Evolutionary conservation across 768 basidiomycete species (phyloP), one percentile per base, ranked within the genome.

Genomic region (Boletus barrowsii): DNA sequence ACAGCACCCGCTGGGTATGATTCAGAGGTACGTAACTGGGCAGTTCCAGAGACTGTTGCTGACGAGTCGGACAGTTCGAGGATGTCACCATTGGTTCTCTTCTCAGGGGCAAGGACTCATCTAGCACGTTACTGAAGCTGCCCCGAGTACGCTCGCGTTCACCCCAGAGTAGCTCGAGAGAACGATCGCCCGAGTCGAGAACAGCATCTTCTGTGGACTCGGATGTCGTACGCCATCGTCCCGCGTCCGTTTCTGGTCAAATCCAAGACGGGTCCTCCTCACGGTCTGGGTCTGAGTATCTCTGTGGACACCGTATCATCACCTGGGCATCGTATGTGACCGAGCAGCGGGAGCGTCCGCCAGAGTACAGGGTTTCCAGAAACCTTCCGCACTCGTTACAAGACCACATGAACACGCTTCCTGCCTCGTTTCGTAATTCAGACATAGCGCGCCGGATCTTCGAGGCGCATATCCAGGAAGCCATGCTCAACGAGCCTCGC

Each of bases 371-470:
- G 43, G 61, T 72, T 15, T 66, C 81, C 3, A 74, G 68, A 53
- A 76, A 88, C 55, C 73, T 90, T n/a, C 83, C 84, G 1, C 82
- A 84, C 58, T 57, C 73, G 4, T 63, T 90, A 6, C 84, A 88
- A 53, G 88, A 90, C 64, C 72, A 79, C 49, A 79, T 90, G 69
- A 87, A 88, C 66, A 62, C 71, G 2, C 73, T 83, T 58, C 72
- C 76, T 2, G 61, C 63, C 0, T 49, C 63, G n/a, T 76, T 72
- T 26, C 74, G 79, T 13, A 65, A 69, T 22, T 73, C 78, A 2
- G 71, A 69, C 3, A 69, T 75, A 45, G 79, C 79, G 62, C 77
- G 80, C 17, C 62, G 68, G 3, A 71, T 91, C 2, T 87, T 92
- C 54, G 79, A 86, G 62, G 78, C 81, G 4, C 77, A 77, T 56